A percentile compares a stretch with the other conserved stretches of the same genome.
These are phyloP conservation scores for Cyclocybe cylindracea DNA, from an alignment of 768 basidiomycete genomes.

Conservation along the genomic window DNA sequence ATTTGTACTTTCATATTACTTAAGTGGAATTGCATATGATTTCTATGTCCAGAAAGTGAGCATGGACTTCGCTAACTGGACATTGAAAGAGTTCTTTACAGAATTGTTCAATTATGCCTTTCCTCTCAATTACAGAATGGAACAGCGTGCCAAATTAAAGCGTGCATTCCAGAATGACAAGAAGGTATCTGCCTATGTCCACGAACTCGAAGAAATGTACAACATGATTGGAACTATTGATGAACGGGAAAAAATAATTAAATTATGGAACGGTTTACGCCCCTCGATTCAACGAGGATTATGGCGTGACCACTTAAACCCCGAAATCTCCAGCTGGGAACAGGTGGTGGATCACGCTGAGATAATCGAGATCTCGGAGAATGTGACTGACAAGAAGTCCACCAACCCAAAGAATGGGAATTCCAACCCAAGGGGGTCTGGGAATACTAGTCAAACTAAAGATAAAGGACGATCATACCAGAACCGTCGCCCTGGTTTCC, in stretches of 20 bases:
- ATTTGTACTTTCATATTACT: slow-evolving; percentile 21
- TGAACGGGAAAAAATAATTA: background rate
- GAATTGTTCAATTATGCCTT: slow-evolving; percentile 38
- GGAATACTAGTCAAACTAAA: too few relatives aligned
- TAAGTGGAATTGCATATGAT: slow-evolving; percentile 29
- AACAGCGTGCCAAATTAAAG: slow-evolving; percentile 16
- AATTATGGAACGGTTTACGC: background rate
- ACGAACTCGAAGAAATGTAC: background rate
- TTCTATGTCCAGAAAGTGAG: slow-evolving; percentile 33
- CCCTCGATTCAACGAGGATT: background rate
- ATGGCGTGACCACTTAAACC: background rate
- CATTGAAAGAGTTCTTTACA: slow-evolving; percentile 25
- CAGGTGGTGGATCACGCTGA: slow-evolving; percentile 3
- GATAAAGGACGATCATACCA: too few relatives aligned
- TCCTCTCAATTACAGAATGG: slow-evolving; percentile 24
- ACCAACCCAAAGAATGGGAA: too few relatives aligned
- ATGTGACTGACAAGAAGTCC: too few relatives aligned
- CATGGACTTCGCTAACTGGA: slow-evolving; percentile 21
- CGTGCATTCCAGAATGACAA: background rate
- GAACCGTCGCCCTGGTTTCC: too few relatives aligned
- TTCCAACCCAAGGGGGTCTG: too few relatives aligned
- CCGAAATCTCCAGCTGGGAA: background rate
- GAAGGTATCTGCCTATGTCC: background rate
- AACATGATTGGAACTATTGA: background rate
- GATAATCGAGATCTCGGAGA: slow-evolving; percentile 2